Percentiles rank a stretch among this genome's conserved stretches.
Evolutionary conservation across 2,329 filamentous ascomycete genomes (phyloP).

Genomic region (Juglanconis juglandina): DNA sequence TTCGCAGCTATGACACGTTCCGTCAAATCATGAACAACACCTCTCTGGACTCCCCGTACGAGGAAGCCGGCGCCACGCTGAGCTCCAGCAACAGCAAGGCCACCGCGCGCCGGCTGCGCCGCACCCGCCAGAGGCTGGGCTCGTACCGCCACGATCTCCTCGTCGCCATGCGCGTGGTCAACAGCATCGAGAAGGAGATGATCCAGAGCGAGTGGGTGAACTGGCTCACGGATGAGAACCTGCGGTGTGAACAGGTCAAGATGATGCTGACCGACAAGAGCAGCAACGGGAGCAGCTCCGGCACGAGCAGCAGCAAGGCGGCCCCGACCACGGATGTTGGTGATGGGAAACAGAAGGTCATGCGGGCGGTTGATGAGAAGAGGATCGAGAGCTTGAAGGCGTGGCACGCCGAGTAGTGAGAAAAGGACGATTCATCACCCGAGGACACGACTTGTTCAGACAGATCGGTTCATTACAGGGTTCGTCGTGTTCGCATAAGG

Average conservation of each 20-base stretch:
- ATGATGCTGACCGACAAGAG: conserved; percentile 35
- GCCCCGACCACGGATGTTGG: background rate
- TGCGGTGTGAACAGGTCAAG: conserved; percentile 65
- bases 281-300: background rate
- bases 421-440: too few relatives aligned
- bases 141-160: conserved; percentile 84
- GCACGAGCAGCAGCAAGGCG: conserved; percentile 19
- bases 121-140: conserved; percentile 79
- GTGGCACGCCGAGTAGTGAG: conserved; percentile 48
- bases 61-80: conserved; percentile 48
- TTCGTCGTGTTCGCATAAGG: too few relatives aligned
- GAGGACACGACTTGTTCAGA: too few relatives aligned
- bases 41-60: conserved; percentile 55
- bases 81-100: conserved; percentile 47
- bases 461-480: too few relatives aligned
- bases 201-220: conserved; percentile 87
- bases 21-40: conserved; percentile 54
- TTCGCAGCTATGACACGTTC: conserved; percentile 58
- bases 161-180: conserved; percentile 85
- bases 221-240: conserved; percentile 79
- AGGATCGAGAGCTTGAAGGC: conserved; percentile 36
- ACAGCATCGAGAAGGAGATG: conserved; percentile 83
- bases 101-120: conserved; percentile 64
- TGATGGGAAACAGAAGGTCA: conserved; percentile 21
- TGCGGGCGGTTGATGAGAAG: conserved; percentile 27